A percentile compares a stretch with the other conserved stretches of the same genome.
Evolutionary conservation across 805 yeast genomes (phyloP).

Genomic region (Candida nanaspora): DNA sequence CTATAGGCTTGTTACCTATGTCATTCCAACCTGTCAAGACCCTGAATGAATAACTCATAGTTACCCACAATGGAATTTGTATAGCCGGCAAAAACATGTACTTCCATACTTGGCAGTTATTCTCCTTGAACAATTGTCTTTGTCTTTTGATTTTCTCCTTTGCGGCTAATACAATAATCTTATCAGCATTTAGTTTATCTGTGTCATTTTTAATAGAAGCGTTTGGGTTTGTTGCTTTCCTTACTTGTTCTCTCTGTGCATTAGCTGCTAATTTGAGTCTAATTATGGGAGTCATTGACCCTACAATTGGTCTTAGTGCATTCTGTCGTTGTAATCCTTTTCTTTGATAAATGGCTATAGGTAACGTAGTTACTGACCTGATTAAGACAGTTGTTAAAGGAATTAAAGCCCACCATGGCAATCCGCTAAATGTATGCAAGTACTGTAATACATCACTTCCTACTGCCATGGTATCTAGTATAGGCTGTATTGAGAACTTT

Average conservation of each 20-base stretch:
- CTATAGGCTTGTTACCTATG: constrained; percentile 37
- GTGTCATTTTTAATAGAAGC: constrained; percentile 22
- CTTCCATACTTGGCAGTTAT: constrained; percentile 76
- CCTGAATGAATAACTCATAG: constrained; percentile 69
- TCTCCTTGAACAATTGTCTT: constrained; percentile 55
- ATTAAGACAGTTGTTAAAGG: constrained; percentile 66
- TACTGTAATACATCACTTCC: constrained; percentile 31
- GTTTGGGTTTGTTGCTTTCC: constrained; percentile 16
- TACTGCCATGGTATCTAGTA: constrained; percentile 11
- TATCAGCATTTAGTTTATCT: constrained; percentile 59
- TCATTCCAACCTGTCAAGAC: constrained; percentile 62
- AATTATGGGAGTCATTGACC: constrained; percentile 71
- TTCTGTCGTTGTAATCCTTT: constrained; percentile 64
- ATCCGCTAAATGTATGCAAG: constrained; percentile 46
- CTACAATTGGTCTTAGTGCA: constrained; percentile 58
- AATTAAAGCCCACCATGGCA: constrained; percentile 81
- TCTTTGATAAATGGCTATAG: constrained; percentile 71
- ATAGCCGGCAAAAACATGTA: constrained; percentile 65
- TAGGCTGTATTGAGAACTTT: constrained; percentile 16
- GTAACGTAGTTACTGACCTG: constrained; percentile 63
- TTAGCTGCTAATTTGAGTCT: constrained; percentile 46
- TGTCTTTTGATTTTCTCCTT: constrained; percentile 78
- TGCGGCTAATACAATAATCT: constrained; percentile 62
- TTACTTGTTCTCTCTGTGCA: constrained; percentile 28
- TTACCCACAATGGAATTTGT: constrained; percentile 84